Percentiles rank a stretch among this genome's conserved stretches.
phyloP scores from a whole-genome alignment of 169 alveolate genomes.

The Eimeria necatrix region DNA sequence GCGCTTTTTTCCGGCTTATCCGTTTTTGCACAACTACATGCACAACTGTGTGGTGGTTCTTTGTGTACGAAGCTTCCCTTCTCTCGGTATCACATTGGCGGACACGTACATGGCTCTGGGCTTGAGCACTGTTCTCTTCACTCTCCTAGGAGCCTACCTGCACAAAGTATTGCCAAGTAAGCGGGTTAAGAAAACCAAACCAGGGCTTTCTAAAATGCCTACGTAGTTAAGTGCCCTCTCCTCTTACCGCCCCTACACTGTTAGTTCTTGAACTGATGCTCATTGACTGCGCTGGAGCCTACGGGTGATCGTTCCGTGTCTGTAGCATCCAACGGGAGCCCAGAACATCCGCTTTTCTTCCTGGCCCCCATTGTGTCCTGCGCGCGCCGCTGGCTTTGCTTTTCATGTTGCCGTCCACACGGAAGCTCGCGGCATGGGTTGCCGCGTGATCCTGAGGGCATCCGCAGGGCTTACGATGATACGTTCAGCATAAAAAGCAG shows the following conservation, averaged over 20 bases:
- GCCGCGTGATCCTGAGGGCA: neutral
- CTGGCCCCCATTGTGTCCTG: neutral
- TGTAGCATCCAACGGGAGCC: constrained; percentile 56
- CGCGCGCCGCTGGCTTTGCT: constrained; percentile 15
- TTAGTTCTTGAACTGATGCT: too few relatives aligned
- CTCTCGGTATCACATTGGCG: constrained; percentile 49
- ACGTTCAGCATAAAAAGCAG: neutral
- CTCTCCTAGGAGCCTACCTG: constrained; percentile 54
- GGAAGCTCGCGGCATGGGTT: neutral
- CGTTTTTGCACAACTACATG: too few relatives aligned
- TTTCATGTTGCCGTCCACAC: neutral
- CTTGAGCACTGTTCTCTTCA: constrained; percentile 36
- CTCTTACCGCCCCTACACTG: too few relatives aligned
- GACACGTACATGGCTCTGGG: constrained; percentile 40
- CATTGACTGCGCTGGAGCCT: neutral
- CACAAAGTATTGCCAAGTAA: constrained; percentile 52
- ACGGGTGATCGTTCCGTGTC: neutral
- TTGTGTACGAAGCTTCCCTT: constrained; percentile 8
- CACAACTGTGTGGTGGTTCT: neutral
- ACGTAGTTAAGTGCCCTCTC: too few relatives aligned
- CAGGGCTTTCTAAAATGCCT: too few relatives aligned
- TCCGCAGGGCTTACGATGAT: neutral
- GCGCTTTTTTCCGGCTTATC: too few relatives aligned
- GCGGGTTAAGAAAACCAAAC: neutral
- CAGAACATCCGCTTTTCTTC: constrained; percentile 28